phyloP scores from a whole-genome alignment of 345 rosid species.

The Pistacia vera region DNA sequence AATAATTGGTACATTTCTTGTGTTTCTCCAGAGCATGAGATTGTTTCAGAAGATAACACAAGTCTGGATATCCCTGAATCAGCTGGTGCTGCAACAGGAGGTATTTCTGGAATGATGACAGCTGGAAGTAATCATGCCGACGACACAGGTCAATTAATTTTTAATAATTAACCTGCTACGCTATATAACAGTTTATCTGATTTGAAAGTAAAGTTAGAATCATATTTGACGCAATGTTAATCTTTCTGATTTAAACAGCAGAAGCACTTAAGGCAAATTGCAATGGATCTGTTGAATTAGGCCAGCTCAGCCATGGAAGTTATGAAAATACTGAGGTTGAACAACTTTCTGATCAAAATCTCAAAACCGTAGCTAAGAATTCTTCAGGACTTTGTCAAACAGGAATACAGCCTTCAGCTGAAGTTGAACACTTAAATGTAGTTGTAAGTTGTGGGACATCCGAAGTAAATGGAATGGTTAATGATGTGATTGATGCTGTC shows the following conservation, averaged over 20 bases:
- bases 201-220: slow-evolving; percentile 11
- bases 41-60: slow-evolving; percentile 33
- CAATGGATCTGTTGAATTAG: slow-evolving; percentile 28
- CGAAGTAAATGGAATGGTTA: slow-evolving; percentile 33
- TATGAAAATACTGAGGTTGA: slow-evolving; percentile 26
- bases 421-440: slow-evolving; percentile 26
- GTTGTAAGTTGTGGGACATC: slow-evolving; percentile 31
- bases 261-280: slow-evolving; percentile 25
- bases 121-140: slow-evolving; percentile 24
- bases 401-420: slow-evolving; percentile 28
- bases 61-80: slow-evolving; percentile 32
- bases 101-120: slow-evolving; percentile 28
- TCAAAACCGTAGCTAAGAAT: slow-evolving; percentile 14
- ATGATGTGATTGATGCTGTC: slow-evolving; percentile 33
- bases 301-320: slow-evolving; percentile 23
- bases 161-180: background rate
- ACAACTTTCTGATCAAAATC: slow-evolving; percentile 22
- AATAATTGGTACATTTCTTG: slow-evolving; percentile 4
- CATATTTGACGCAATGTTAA: slow-evolving; percentile 20
- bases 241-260: slow-evolving; percentile 35
- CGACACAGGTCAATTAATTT: slow-evolving; percentile 40
- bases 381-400: slow-evolving; percentile 20
- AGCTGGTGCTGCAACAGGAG: slow-evolving; percentile 28
- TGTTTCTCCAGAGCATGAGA: slow-evolving; percentile 36
- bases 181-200: background rate